These are phyloP conservation scores for Carex pumila DNA, from an alignment of 176 grass and related monocot species.

Conservation along the genomic window DNA sequence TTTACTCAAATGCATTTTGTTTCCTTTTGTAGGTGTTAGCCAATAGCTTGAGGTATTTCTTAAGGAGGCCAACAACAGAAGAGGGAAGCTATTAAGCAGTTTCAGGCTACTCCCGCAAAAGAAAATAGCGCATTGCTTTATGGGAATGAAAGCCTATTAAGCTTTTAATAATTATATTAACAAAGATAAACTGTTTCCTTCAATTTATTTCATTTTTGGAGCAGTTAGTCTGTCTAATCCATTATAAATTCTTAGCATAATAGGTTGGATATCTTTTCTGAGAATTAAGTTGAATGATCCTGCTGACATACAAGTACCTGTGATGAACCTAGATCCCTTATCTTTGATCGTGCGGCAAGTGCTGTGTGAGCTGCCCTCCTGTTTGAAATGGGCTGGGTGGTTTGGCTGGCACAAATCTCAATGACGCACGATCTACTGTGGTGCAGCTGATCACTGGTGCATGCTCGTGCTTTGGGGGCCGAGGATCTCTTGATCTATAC, in stretches of 20 bases:
- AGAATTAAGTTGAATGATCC: neutral
- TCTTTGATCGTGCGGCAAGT: neutral
- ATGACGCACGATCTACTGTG: neutral
- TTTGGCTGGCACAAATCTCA: neutral
- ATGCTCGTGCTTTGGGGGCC: neutral
- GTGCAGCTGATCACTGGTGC: neutral
- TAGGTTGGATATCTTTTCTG: neutral
- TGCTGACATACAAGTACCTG: neutral
- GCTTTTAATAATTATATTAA: constrained; percentile 19
- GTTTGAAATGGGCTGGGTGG: neutral
- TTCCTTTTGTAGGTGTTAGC: constrained; percentile 60
- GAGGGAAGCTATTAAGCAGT: constrained; percentile 64
- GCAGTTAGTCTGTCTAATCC: neutral
- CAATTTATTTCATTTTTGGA: constrained; percentile 9
- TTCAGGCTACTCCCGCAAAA: constrained; percentile 11
- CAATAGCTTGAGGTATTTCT: constrained; percentile 94
- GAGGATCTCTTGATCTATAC: neutral
- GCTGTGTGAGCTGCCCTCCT: neutral
- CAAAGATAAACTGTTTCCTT: constrained; percentile 9
- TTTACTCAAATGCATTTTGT: neutral
- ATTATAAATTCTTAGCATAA: neutral
- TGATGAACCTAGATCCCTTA: neutral
- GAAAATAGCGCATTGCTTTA: neutral
- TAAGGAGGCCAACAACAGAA: constrained; percentile 88
- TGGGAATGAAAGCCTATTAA: constrained; percentile 12